A percentile compares a stretch with the other conserved stretches of the same genome.
These are phyloP conservation scores for Hypoxylon sp. DNA, from an alignment of 2,329 filamentous ascomycete genomes.

Conservation along the genomic window DNA sequence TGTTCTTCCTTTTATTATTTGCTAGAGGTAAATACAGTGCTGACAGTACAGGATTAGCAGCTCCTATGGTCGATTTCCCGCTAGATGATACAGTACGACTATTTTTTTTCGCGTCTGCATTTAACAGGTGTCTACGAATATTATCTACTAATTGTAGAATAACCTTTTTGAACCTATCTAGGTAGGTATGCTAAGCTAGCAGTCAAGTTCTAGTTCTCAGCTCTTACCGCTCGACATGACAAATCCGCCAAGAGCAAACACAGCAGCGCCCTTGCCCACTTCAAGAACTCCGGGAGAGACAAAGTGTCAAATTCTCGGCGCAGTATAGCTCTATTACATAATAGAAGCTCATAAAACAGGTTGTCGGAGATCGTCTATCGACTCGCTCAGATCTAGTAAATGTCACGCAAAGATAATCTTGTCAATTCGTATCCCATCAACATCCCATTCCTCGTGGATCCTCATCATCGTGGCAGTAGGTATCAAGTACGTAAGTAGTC, in stretches of 20 bases:
- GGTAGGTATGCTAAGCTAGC: too few relatives aligned
- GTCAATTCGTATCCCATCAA: conserved; percentile 12
- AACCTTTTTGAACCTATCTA: neutral
- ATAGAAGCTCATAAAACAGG: neutral
- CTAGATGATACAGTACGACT: too few relatives aligned
- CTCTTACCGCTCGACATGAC: neutral
- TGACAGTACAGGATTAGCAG: too few relatives aligned
- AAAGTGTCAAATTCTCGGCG: neutral
- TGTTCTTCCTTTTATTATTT: too few relatives aligned
- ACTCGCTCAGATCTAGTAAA: conserved; percentile 2
- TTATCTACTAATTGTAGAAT: neutral
- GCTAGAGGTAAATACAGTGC: too few relatives aligned
- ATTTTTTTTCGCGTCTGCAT: too few relatives aligned
- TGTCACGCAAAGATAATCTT: neutral
- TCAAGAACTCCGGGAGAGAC: neutral
- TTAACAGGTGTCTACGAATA: neutral
- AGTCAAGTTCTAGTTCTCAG: neutral
- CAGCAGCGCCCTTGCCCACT: neutral
- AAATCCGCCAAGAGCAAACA: neutral
- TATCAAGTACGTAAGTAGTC: conserved; percentile 15
- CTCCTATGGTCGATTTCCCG: too few relatives aligned
- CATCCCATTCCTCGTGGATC: conserved; percentile 12
- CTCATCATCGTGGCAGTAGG: conserved; percentile 9
- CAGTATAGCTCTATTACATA: neutral
- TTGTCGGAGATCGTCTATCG: neutral